phyloP scores from a whole-genome alignment of 2,329 filamentous ascomycete species.

The Pseudocercospora pini-densiflorae region DNA sequence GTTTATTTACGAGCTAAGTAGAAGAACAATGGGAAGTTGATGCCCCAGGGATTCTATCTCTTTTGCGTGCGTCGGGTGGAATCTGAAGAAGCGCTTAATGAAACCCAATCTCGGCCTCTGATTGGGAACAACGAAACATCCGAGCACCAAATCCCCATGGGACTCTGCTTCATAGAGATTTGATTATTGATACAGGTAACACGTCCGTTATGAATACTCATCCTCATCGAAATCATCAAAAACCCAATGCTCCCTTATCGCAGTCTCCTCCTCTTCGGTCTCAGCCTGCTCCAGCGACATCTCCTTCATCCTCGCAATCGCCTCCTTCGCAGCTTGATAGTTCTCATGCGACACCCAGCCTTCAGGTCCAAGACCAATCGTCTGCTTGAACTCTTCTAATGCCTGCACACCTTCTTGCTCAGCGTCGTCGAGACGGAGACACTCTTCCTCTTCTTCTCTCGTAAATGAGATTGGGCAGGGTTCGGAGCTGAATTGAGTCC shows the following conservation, averaged over 20 bases:
- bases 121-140: no score
- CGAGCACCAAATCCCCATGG: no score
- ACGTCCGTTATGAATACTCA: conserved; percentile 36
- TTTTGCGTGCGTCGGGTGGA: no score
- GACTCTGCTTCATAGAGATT: no score
- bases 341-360: conserved; percentile 30
- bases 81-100: no score
- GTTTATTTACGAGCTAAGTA: no score
- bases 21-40: no score
- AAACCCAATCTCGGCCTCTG: no score
- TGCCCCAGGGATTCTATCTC: no score
- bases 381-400: conserved; percentile 25
- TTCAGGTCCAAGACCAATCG: conserved; percentile 27
- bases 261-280: conserved; percentile 21
- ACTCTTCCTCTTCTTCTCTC: conserved; percentile 28
- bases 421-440: conserved; percentile 31
- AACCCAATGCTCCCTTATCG: conserved; percentile 30
- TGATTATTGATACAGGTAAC: no score
- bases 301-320: conserved; percentile 33
- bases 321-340: conserved; percentile 26
- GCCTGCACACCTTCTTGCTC: conserved; percentile 31
- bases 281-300: conserved; percentile 28
- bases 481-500: conserved; percentile 12
- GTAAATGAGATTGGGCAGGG: conserved; percentile 28
- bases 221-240: conserved; percentile 41